phyloP scores from a whole-genome alignment of 2,329 filamentous ascomycete genomes.

The Aaosphaeria pasadenensis region DNA sequence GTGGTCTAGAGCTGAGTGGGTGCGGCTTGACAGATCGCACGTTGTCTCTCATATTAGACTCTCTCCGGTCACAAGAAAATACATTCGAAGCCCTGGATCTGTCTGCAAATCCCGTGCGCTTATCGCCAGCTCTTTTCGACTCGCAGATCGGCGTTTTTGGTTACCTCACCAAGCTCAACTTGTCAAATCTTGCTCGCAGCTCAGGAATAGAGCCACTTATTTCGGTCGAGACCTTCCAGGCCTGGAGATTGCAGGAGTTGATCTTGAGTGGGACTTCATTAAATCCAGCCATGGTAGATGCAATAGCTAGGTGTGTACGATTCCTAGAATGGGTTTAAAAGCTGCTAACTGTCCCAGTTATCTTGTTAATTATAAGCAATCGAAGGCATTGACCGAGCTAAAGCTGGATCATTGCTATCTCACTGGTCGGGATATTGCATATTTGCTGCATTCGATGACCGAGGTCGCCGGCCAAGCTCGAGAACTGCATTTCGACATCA shows the following conservation, averaged over 20 bases:
- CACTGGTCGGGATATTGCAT: conserved; percentile 62
- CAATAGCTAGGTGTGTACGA: conserved; percentile 47
- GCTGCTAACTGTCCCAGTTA: conserved; percentile 45
- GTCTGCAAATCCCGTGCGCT: conserved; percentile 63
- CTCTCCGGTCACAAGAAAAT: conserved; percentile 61
- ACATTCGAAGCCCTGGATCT: conserved; percentile 67
- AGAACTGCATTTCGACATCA: conserved; percentile 64
- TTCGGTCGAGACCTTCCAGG: conserved; percentile 61
- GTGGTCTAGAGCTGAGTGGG: conserved; percentile 64
- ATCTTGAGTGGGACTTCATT: conserved; percentile 61
- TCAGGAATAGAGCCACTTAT: conserved; percentile 64
- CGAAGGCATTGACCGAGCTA: conserved; percentile 59
- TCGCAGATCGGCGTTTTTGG: conserved; percentile 65
- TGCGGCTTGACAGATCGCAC: conserved; percentile 59
- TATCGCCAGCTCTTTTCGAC: conserved; percentile 63
- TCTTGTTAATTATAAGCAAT: conserved; percentile 57
- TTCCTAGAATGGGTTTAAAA: background rate
- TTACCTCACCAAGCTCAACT: conserved; percentile 62
- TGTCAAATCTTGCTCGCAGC: conserved; percentile 63
- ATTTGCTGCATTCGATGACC: conserved; percentile 63
- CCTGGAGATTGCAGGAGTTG: conserved; percentile 66
- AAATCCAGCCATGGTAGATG: conserved; percentile 63
- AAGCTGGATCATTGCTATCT: conserved; percentile 65
- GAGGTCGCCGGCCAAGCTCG: conserved; percentile 49
- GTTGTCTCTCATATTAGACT: conserved; percentile 62